Percentiles rank a stretch among this genome's conserved stretches.
phyloP scores from a whole-genome alignment of 805 yeast genomes.

The Metschnikowia arizonensis region DNA sequence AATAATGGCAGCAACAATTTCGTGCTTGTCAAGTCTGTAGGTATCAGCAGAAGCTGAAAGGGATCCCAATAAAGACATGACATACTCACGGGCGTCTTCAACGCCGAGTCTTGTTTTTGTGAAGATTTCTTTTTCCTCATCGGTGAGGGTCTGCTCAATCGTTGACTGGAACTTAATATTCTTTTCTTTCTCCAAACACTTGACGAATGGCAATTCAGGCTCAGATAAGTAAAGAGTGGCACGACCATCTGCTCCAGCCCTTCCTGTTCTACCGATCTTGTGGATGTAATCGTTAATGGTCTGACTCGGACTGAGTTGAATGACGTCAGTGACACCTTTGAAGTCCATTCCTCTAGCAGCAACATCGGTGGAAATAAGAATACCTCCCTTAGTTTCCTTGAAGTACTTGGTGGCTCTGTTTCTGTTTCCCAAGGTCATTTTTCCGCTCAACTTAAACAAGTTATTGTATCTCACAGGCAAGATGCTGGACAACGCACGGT shows the following conservation, averaged over 20 bases:
- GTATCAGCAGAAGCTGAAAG: conserved; percentile 23
- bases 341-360: conserved; percentile 97
- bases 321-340: conserved; percentile 79
- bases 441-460: conserved; percentile 58
- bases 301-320: conserved; percentile 75
- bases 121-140: conserved; percentile 27
- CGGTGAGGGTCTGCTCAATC: conserved; percentile 36
- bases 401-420: conserved; percentile 54
- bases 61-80: conserved; percentile 26
- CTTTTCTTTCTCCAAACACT: conserved; percentile 43
- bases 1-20: conserved; percentile 10
- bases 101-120: conserved; percentile 16
- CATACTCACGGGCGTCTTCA: conserved; percentile 24
- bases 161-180: conserved; percentile 52
- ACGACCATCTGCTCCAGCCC: conserved; percentile 79
- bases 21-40: conserved; percentile 13
- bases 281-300: conserved; percentile 81
- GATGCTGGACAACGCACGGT: conserved; percentile 32
- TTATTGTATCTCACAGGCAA: conserved; percentile 7
- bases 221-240: conserved; percentile 58
- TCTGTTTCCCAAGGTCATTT: conserved; percentile 65
- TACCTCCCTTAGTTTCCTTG: conserved; percentile 42
- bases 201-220: conserved; percentile 54
- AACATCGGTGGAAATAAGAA: conserved; percentile 84
- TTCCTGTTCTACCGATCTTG: conserved; percentile 93